A percentile compares a stretch with the other conserved stretches of the same genome.
Evolutionary conservation across 2,329 filamentous ascomycete species (phyloP).

Genomic region (Exophiala sp.): DNA sequence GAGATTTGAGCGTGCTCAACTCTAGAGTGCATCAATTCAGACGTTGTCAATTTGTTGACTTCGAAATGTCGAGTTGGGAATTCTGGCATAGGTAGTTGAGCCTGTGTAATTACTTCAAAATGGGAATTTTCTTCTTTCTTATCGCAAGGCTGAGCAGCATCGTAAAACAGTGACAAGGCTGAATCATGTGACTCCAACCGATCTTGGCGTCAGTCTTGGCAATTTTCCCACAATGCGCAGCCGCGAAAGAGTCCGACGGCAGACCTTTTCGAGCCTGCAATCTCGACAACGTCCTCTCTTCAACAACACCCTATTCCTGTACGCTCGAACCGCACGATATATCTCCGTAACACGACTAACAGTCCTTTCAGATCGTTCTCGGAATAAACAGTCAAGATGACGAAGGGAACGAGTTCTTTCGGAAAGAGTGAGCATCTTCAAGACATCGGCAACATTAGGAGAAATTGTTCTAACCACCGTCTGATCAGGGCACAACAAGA

Average conservation of each 20-base stretch:
- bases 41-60: no score
- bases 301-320: slow-evolving; percentile 15
- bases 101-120: no score
- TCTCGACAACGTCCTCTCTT: slow-evolving; percentile 5
- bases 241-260: not conserved
- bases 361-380: slow-evolving; percentile 8
- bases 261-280: not conserved
- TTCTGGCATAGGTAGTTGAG: no score
- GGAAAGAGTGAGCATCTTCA: slow-evolving; percentile 57
- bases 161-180: slow-evolving; percentile 2
- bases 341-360: slow-evolving; percentile 1
- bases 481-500: slow-evolving; percentile 72
- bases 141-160: no score
- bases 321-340: not conserved
- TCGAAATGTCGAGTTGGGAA: no score
- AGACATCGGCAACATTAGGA: not conserved
- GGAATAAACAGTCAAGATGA: slow-evolving; percentile 24
- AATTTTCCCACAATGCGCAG: slow-evolving; percentile 13
- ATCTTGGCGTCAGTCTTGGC: slow-evolving; percentile 3
- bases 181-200: slow-evolving; percentile 2
- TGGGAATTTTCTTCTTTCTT: no score
- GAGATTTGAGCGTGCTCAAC: slow-evolving; percentile 7
- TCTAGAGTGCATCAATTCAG: no score
- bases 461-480: slow-evolving; percentile 13
- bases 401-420: slow-evolving; percentile 70